phyloP scores from a whole-genome alignment of 1,284 basidiomycete species.

The Apiotrichum domesticum region DNA sequence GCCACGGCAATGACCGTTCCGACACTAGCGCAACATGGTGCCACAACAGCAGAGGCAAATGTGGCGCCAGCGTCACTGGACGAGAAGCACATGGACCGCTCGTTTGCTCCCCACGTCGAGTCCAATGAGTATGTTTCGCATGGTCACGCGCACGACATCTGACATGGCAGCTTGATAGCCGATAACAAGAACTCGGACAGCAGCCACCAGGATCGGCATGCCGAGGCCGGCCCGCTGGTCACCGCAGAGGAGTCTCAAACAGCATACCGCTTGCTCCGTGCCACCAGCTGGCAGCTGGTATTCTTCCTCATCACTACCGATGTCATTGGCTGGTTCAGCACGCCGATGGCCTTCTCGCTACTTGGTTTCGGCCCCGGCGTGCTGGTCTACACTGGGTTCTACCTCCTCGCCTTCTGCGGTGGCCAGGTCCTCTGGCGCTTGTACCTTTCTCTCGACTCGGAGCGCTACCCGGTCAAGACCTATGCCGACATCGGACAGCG shows the following conservation, averaged over 20 bases:
- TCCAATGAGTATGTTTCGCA: no score
- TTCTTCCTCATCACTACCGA: constrained; percentile 15
- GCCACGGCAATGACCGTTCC: no score
- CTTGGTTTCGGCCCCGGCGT: constrained; percentile 26
- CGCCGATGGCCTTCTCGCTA: constrained; percentile 31
- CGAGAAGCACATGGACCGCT: no score
- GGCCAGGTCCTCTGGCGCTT: constrained; percentile 13
- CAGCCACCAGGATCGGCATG: no score
- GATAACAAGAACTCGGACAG: no score
- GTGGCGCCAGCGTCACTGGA: no score
- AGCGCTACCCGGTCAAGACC: constrained; percentile 7
- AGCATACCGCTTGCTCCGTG: constrained; percentile 9
- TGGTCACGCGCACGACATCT: no score
- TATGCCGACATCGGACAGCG: constrained; percentile 15
- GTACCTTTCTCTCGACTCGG: constrained; percentile 11
- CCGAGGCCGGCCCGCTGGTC: not conserved
- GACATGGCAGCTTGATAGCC: no score
- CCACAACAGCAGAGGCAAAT: no score
- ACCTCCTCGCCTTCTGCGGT: constrained; percentile 4
- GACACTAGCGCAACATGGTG: no score
- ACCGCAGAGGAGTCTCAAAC: constrained; percentile 1
- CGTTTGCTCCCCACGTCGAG: no score
- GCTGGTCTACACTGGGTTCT: constrained; percentile 15
- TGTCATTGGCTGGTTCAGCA: constrained; percentile 37
- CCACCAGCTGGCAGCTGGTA: constrained; percentile 11